phyloP scores from a whole-genome alignment of 345 rosid genomes.

The Barbarea vulgaris region DNA sequence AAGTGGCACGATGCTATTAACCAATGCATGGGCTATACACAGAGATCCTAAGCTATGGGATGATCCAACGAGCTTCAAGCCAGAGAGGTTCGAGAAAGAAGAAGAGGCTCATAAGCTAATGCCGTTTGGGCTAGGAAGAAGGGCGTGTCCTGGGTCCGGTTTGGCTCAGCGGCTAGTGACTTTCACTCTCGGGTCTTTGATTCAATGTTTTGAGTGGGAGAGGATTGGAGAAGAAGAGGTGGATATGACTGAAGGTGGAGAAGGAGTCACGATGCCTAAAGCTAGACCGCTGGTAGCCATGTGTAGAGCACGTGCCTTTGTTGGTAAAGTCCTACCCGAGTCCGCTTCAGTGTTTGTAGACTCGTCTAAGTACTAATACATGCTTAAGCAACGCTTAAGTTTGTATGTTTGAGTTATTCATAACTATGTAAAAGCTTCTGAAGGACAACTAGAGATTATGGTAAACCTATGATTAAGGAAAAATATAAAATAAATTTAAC shows the following conservation, averaged over 20 bases:
- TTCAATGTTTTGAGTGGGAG: conserved; percentile 60
- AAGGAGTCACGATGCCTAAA: conserved; percentile 46
- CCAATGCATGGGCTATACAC: conserved; percentile 24
- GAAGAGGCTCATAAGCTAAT: conserved; percentile 36
- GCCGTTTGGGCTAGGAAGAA: conserved; percentile 52
- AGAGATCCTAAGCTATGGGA: conserved; percentile 38
- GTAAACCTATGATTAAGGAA: neutral
- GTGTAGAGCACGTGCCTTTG: conserved; percentile 46
- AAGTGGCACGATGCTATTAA: conserved; percentile 39
- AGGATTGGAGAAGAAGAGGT: conserved; percentile 36
- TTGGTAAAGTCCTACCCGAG: conserved; percentile 5
- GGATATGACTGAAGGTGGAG: conserved; percentile 45
- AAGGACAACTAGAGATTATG: neutral
- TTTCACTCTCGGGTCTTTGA: conserved; percentile 45
- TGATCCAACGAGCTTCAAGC: conserved; percentile 29
- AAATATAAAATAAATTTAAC: no score
- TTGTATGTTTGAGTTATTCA: neutral
- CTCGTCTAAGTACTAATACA: neutral
- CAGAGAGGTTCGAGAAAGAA: conserved; percentile 39
- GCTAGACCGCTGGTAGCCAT: conserved; percentile 41
- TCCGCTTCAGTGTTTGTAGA: neutral
- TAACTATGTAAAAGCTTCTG: neutral
- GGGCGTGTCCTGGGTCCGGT: conserved; percentile 52
- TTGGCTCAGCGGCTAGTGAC: conserved; percentile 47
- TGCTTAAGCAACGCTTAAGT: neutral